Percentiles rank a stretch among this genome's conserved stretches.
Evolutionary conservation across 2,329 filamentous ascomycete genomes (phyloP).

Genomic region (Pseudogymnoascus sp.): DNA sequence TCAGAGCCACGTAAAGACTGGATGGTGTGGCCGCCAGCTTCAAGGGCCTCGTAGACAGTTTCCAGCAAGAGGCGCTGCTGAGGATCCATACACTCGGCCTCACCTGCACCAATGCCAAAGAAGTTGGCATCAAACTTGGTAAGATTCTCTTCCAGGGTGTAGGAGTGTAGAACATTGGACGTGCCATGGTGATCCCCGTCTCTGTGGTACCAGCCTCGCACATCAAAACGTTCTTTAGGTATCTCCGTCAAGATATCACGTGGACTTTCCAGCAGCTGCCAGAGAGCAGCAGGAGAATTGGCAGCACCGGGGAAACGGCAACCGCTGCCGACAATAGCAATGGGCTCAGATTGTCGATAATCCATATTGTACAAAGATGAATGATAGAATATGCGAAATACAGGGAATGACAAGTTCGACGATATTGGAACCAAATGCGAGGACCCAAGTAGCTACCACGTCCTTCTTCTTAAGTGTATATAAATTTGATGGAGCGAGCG

Average conservation of each 20-base stretch:
- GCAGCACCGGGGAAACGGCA: slow-evolving; percentile 13
- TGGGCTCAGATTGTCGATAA: slow-evolving; percentile 13
- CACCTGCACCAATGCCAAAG: slow-evolving; percentile 15
- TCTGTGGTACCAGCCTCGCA: background rate
- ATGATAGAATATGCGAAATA: slow-evolving; percentile 10
- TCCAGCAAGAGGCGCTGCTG: slow-evolving; percentile 26
- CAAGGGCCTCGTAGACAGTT: slow-evolving; percentile 23
- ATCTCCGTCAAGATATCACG: slow-evolving; percentile 19
- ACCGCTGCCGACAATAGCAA: slow-evolving; percentile 14
- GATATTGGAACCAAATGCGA: background rate
- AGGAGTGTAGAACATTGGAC: slow-evolving; percentile 19
- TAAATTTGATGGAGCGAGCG: slow-evolving; percentile 6
- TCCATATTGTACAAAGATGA: slow-evolving; percentile 11
- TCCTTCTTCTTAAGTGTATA: slow-evolving; percentile 12
- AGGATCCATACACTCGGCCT: slow-evolving; percentile 26
- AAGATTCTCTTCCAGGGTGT: slow-evolving; percentile 16
- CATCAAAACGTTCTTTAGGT: slow-evolving; percentile 12
- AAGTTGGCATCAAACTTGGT: slow-evolving; percentile 19
- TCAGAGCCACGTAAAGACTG: slow-evolving; percentile 9
- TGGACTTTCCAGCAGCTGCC: slow-evolving; percentile 12
- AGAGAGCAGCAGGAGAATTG: slow-evolving; percentile 11
- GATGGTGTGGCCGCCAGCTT: slow-evolving; percentile 20
- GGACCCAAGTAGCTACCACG: slow-evolving; percentile 4
- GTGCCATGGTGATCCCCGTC: slow-evolving; percentile 9
- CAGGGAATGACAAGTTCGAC: background rate